Percentiles rank a stretch among this genome's conserved stretches.
phyloP scores from a whole-genome alignment of 225 moss, liverwort and hornwort genomes.

The Physcomitrellopsis africana region DNA sequence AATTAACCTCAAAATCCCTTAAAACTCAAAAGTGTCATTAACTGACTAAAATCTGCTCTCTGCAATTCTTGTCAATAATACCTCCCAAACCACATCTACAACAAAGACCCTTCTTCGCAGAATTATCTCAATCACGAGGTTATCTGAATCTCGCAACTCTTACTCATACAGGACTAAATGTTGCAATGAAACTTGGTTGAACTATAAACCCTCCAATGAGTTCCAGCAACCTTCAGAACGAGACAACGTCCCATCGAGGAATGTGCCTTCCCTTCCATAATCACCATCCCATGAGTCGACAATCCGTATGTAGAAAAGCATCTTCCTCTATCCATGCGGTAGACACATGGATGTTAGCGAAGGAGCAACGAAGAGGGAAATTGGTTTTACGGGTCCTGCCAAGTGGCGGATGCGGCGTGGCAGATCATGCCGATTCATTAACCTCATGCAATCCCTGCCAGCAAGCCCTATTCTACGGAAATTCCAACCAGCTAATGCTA shows the following conservation, averaged over 20 bases:
- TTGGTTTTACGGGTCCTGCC: neutral
- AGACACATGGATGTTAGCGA: constrained; percentile 18
- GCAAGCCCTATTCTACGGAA: neutral
- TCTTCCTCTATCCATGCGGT: constrained; percentile 14
- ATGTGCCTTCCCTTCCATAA: neutral
- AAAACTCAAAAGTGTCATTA: no score
- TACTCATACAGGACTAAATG: neutral
- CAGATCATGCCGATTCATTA: neutral
- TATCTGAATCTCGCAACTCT: neutral
- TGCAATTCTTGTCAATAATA: no score
- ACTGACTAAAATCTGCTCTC: no score
- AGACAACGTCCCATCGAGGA: no score
- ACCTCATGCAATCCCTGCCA: neutral
- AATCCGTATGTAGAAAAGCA: neutral
- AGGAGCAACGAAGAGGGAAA: constrained; percentile 2
- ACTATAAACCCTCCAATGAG: no score
- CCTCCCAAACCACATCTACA: neutral
- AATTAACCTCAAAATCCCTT: no score
- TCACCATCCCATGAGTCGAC: neutral
- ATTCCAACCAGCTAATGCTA: no score
- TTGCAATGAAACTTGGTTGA: no score
- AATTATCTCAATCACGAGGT: neutral
- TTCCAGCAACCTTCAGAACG: no score
- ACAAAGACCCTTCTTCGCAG: no score
- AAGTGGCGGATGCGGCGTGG: constrained; percentile 18